Conservation (phyloP, 352 stramenopile genomes). For the Pythium dissimile region DNA sequence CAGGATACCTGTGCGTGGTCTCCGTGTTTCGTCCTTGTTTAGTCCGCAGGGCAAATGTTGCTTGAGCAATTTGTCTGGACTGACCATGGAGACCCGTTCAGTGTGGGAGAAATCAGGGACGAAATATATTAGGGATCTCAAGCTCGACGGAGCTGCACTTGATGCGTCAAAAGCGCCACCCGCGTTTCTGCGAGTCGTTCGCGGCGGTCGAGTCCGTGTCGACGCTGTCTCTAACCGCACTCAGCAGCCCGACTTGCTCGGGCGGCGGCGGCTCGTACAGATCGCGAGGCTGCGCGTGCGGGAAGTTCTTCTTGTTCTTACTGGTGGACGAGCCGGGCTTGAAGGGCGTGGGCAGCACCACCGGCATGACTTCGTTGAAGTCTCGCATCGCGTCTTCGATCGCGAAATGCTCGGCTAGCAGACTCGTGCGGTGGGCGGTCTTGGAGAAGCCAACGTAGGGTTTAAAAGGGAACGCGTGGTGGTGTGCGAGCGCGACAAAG, state of each 20-base stretch:
- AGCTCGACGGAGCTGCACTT: too few species aligned
- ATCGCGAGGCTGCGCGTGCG: slow-evolving; percentile 23
- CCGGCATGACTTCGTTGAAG: slow-evolving; percentile 90
- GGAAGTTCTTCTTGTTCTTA: slow-evolving; percentile 52
- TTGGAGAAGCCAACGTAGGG: slow-evolving; percentile 59
- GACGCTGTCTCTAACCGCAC: slow-evolving; percentile 26
- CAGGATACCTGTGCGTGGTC: too few species aligned
- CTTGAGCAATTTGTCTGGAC: too few species aligned
- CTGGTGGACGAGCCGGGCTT: slow-evolving; percentile 62
- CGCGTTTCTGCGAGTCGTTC: slow-evolving; percentile 35
- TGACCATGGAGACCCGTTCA: too few species aligned
- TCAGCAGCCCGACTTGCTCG: slow-evolving; percentile 48
- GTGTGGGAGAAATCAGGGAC: too few species aligned
- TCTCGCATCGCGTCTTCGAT: slow-evolving; percentile 93
- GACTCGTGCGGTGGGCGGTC: slow-evolving; percentile 52
- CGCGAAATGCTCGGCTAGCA: slow-evolving; percentile 92
- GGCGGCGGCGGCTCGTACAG: slow-evolving; percentile 28
- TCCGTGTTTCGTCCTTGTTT: too few species aligned
- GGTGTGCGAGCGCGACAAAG: slow-evolving; percentile 94
- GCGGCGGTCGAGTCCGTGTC: background rate
- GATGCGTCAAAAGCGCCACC: slow-evolving; percentile 52
- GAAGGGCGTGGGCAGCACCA: slow-evolving; percentile 78
- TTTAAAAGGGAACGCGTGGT: slow-evolving; percentile 93
- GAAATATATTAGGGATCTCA: slow-evolving; percentile 10
- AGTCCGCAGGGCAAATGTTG: too few species aligned